Evolutionary conservation across 176 grass and related monocot genomes (phyloP).

Genomic region (Neostapfia colusana): DNA sequence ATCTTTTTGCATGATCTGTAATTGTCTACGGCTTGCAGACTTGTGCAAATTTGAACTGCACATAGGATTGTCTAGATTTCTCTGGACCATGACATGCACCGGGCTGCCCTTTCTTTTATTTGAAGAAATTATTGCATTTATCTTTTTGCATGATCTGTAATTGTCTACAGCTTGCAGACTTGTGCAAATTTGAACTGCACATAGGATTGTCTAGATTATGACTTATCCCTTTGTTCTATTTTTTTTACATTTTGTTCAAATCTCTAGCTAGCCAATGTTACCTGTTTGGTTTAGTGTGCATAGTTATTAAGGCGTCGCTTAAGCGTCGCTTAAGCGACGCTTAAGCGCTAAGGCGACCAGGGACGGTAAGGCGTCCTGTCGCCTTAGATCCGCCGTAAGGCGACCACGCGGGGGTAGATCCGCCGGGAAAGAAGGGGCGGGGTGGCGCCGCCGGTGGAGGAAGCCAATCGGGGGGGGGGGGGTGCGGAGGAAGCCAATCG

Average conservation of each 20-base stretch:
- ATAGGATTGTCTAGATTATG: not conserved
- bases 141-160: not conserved
- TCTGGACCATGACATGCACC: too few species aligned
- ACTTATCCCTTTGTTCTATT: not conserved
- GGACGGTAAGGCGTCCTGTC: too few species aligned
- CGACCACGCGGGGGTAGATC: too few species aligned
- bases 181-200: not conserved
- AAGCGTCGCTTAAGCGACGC: too few species aligned
- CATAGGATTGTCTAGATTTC: not conserved
- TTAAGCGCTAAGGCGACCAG: too few species aligned
- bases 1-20: not conserved
- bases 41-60: not conserved
- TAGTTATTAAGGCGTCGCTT: too few species aligned
- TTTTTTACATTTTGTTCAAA: not conserved
- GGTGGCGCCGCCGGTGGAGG: too few species aligned
- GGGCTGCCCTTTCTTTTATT: too few species aligned
- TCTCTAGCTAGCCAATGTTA: not conserved
- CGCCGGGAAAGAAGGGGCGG: too few species aligned
- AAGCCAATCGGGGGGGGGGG: too few species aligned
- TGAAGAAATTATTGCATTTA: not conserved
- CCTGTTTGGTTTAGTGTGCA: not conserved
- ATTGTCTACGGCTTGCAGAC: not conserved
- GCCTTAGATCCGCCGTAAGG: too few species aligned
- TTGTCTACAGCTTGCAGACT: not conserved
- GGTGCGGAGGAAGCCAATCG: too few species aligned